Evolutionary conservation across 169 alveolate species (phyloP).

Genomic region (Plasmodium gonderi): DNA sequence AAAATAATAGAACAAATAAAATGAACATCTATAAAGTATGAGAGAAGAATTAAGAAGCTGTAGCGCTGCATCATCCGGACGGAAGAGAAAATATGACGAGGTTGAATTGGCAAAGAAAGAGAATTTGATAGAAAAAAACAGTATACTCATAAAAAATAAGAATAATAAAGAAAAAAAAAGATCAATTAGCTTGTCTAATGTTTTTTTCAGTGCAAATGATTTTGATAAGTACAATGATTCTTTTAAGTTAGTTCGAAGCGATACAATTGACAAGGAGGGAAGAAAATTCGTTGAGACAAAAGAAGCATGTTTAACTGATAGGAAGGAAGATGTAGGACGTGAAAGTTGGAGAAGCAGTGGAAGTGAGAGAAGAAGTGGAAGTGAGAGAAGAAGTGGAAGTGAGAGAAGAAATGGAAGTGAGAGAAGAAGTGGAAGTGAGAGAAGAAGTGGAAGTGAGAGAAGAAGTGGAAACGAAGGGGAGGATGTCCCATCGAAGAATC

Average conservation of each 20-base stretch:
- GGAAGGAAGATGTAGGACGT: background rate
- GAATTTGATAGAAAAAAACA: background rate
- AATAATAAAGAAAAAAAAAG: constrained; percentile 20
- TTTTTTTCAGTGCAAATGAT: constrained; percentile 12
- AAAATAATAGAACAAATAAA: constrained; percentile 1
- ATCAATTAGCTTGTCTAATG: constrained; percentile 34
- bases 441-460: background rate
- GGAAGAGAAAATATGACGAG: constrained; percentile 26
- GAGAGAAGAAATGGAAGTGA: background rate
- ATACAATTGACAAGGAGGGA: background rate
- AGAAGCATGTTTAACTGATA: background rate
- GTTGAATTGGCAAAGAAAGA: background rate
- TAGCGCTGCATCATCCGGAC: constrained; percentile 22
- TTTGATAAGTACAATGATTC: constrained; percentile 9
- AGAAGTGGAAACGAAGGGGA: background rate
- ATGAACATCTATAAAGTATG: background rate
- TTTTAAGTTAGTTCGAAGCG: background rate
- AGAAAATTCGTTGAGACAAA: background rate
- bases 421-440: background rate
- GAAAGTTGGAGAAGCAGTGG: background rate
- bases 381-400: background rate
- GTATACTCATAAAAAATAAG: background rate
- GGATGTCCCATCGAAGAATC: background rate
- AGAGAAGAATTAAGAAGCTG: constrained; percentile 33
- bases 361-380: background rate